Percentiles rank a stretch among this genome's conserved stretches.
Evolutionary conservation across 768 basidiomycete species (phyloP).

Genomic region (Pholiota conissans): DNA sequence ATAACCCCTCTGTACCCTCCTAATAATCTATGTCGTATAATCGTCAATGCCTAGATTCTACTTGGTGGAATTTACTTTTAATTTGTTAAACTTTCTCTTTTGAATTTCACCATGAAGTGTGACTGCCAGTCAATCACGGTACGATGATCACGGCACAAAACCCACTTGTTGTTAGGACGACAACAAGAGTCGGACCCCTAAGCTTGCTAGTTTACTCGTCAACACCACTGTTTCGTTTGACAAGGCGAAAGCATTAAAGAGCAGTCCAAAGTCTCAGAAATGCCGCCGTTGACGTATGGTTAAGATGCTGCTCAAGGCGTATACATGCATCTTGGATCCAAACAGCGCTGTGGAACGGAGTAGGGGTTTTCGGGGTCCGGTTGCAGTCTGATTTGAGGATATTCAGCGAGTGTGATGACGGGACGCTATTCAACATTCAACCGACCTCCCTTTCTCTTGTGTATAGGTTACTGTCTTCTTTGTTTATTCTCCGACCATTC

Average conservation of each 20-base stretch:
- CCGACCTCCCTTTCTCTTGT: background rate
- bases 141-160: too few species aligned
- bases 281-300: background rate
- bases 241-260: background rate
- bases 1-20: slow-evolving; percentile 12
- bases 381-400: background rate
- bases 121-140: background rate
- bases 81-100: background rate
- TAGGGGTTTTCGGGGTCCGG: slow-evolving; percentile 6
- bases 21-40: background rate
- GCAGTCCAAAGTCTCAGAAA: background rate
- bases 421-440: background rate
- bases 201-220: slow-evolving; percentile 7
- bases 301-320: background rate
- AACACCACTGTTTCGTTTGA: background rate
- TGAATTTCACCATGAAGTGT: background rate
- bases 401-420: background rate
- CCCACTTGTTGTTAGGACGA: slow-evolving; percentile 12
- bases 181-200: slow-evolving; percentile 11
- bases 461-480: background rate
- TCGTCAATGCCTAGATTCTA: background rate
- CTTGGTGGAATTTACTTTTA: background rate
- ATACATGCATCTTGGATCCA: background rate
- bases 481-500: background rate
- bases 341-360: background rate